Percentiles rank a stretch among this genome's conserved stretches.
These are phyloP conservation scores for Tulasnella sp. DNA, from an alignment of 768 basidiomycete genomes.

Conservation along the genomic window DNA sequence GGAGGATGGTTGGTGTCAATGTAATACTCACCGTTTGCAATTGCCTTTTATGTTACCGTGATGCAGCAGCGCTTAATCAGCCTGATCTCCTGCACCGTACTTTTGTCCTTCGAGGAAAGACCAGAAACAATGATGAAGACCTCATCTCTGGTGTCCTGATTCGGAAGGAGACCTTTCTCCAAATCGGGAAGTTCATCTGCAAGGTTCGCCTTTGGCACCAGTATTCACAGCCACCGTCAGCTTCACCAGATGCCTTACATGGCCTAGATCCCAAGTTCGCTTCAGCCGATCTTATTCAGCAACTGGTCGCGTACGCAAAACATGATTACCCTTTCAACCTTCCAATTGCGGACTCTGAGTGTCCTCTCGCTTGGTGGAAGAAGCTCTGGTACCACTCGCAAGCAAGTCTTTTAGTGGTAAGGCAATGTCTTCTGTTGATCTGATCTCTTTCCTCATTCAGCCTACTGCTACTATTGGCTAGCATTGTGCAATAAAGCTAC, in stretches of 20 bases:
- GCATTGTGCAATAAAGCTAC: conserved; percentile 38
- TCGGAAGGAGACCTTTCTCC: conserved; percentile 34
- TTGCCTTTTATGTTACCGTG: conserved; percentile 16
- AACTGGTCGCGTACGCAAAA: conserved; percentile 29
- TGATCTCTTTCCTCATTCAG: no score
- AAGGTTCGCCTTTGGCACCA: background rate
- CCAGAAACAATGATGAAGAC: conserved; percentile 25
- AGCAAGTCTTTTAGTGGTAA: conserved; percentile 36
- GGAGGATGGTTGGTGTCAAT: background rate
- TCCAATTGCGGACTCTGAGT: background rate
- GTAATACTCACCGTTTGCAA: conserved; percentile 29
- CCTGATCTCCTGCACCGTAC: conserved; percentile 34
- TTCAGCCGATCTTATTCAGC: conserved; percentile 23
- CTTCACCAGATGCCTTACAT: conserved; percentile 26
- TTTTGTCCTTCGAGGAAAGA: conserved; percentile 31
- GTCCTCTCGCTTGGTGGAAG: conserved; percentile 23
- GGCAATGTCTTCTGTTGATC: conserved; percentile 21
- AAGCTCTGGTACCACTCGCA: conserved; percentile 28
- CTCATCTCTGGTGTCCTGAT: conserved; percentile 31
- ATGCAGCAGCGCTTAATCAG: conserved; percentile 34
- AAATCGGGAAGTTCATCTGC: conserved; percentile 30
- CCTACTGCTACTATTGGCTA: conserved; percentile 18
- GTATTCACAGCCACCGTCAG: conserved; percentile 17
- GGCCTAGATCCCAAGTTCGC: conserved; percentile 27
- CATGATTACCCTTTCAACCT: conserved; percentile 31